Conservation (phyloP, 2,329 filamentous ascomycete genomes). For the Venturia nashicola region DNA sequence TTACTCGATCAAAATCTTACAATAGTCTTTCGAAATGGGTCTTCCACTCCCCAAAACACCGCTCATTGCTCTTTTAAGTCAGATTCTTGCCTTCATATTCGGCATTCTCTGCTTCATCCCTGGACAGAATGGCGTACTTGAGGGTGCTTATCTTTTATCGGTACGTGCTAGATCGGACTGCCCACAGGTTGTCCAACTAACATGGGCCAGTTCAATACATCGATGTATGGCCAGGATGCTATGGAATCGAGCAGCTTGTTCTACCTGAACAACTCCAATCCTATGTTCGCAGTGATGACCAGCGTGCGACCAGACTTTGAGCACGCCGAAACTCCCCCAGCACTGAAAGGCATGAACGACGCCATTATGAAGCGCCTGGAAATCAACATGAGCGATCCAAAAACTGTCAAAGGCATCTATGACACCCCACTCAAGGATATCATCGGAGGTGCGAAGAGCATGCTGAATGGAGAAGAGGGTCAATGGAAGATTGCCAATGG, state of each 20-base stretch:
- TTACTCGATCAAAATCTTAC: not conserved
- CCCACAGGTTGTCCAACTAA: not conserved
- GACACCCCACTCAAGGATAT: not conserved
- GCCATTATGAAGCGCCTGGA: not conserved
- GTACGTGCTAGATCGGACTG: not conserved
- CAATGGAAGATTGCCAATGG: not conserved
- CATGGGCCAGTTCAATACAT: not conserved
- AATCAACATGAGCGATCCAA: conserved; percentile 4
- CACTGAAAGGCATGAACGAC: not conserved
- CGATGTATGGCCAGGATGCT: not conserved
- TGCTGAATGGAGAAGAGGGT: not conserved
- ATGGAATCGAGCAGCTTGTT: not conserved
- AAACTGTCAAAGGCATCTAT: not conserved
- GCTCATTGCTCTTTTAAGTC: not conserved
- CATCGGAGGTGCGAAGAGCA: not conserved
- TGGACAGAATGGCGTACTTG: conserved; percentile 3
- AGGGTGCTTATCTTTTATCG: not conserved
- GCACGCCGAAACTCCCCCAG: not conserved
- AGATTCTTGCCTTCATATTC: not conserved
- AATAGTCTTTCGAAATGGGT: not conserved
- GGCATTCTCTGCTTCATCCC: not conserved
- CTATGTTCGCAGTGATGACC: not conserved
- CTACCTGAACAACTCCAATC: conserved; percentile 2
- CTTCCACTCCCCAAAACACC: conserved; percentile 4
- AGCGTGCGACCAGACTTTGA: not conserved